phyloP scores from a whole-genome alignment of 352 stramenopile genomes.

The Phytophthora colocasiae region DNA sequence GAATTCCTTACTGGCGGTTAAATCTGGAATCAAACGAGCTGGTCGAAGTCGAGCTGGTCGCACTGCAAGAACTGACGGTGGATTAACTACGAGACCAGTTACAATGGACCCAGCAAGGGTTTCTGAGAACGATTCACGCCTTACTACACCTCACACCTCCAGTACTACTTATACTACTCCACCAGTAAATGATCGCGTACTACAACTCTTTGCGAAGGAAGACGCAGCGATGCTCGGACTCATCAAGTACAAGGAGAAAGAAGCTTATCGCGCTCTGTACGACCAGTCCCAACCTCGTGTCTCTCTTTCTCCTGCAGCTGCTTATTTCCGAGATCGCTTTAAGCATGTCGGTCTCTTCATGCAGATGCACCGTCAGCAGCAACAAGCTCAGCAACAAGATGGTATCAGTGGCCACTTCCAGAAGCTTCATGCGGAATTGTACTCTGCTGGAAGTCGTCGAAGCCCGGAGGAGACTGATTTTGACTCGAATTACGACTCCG shows the following conservation, averaged over 20 bases:
- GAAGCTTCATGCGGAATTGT: constrained; percentile 60
- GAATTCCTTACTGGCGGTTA: not conserved
- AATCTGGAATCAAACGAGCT: constrained; percentile 12
- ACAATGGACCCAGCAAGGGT: too few species aligned
- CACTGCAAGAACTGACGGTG: constrained; percentile 12
- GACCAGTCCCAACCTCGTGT: constrained; percentile 50
- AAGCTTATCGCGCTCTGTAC: constrained; percentile 34
- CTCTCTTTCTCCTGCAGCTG: constrained; percentile 52
- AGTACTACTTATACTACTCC: not conserved
- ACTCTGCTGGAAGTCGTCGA: constrained; percentile 13
- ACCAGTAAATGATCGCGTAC: constrained; percentile 36
- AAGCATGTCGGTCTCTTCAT: constrained; percentile 65
- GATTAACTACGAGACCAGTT: not conserved
- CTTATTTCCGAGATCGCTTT: constrained; percentile 71
- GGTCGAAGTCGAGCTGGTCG: constrained; percentile 16
- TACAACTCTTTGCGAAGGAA: constrained; percentile 61
- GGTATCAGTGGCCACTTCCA: constrained; percentile 78
- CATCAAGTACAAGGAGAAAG: constrained; percentile 76
- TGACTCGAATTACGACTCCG: constrained; percentile 23
- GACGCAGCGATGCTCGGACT: constrained; percentile 63
- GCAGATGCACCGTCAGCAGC: constrained; percentile 44
- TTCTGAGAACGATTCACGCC: constrained; percentile 7
- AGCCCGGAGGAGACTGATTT: constrained; percentile 9
- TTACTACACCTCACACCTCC: not conserved
- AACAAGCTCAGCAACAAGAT: constrained; percentile 35